Conservation (phyloP, 208 protist genomes). For the Leishmania turanica region DNA sequence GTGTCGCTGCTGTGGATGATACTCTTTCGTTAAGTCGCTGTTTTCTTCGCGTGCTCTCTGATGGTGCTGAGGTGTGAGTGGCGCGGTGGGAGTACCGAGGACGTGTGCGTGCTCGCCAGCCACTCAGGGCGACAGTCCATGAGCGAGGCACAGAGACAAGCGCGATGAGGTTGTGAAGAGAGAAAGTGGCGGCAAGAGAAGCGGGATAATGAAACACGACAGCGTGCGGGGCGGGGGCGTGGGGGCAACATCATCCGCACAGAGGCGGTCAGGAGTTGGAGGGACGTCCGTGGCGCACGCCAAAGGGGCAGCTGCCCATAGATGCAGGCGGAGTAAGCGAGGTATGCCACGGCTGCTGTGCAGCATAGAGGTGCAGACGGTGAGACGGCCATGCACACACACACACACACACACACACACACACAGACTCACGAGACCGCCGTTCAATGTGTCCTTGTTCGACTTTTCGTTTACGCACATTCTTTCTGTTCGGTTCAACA, state of each 20-base stretch:
- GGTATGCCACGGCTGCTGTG: not conserved
- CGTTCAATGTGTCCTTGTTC: not conserved
- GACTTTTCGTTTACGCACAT: not conserved
- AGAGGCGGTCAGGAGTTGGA: not conserved
- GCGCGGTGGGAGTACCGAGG: not conserved
- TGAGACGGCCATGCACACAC: not conserved
- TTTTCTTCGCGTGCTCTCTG: not conserved
- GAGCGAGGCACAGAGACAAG: not conserved
- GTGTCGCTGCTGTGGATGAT: not conserved
- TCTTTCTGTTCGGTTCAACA: not conserved
- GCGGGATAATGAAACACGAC: not conserved
- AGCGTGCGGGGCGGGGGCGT: not conserved
- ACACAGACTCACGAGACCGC: not conserved
- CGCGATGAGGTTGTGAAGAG: not conserved
- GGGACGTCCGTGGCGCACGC: not conserved
- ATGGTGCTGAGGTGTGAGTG: not conserved
- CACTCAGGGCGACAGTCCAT: not conserved
- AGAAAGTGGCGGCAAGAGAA: not conserved
- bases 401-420: not conserved
- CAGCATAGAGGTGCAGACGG: not conserved
- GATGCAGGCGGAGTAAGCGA: not conserved
- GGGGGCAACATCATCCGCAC: not conserved
- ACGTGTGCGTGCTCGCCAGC: not conserved
- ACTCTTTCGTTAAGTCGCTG: not conserved
- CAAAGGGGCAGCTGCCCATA: not conserved